Evolutionary conservation across 495 filamentous ascomycete genomes (phyloP).

Genomic region (Aspergillus haitiensis): DNA sequence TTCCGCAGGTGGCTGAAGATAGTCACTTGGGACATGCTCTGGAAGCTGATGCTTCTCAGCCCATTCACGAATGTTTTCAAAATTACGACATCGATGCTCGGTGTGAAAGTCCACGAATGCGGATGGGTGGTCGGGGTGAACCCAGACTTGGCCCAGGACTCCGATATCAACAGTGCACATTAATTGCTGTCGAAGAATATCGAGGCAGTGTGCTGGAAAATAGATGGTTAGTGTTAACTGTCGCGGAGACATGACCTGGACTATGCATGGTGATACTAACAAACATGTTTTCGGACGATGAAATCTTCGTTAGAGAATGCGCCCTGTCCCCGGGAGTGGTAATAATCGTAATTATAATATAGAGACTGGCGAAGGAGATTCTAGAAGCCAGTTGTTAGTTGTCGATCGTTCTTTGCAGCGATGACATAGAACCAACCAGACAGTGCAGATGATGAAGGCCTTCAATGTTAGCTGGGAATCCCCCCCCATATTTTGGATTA

Average conservation of each 20-base stretch:
- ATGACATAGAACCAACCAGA: constrained; percentile 33
- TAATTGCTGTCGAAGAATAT: constrained; percentile 51
- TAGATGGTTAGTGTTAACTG: neutral
- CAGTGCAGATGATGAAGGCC: constrained; percentile 61
- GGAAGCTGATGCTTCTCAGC: constrained; percentile 47
- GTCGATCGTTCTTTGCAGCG: neutral
- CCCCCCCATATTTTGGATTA: constrained; percentile 52
- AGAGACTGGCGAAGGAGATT: constrained; percentile 57
- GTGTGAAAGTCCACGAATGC: constrained; percentile 56
- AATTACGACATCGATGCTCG: constrained; percentile 53
- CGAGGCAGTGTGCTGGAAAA: constrained; percentile 46
- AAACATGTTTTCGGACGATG: constrained; percentile 50
- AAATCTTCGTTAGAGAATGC: constrained; percentile 52
- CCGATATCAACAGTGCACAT: constrained; percentile 53
- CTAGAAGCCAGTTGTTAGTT: constrained; percentile 19
- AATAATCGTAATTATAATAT: constrained; percentile 59
- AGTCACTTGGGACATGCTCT: constrained; percentile 35
- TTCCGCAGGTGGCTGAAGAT: constrained; percentile 36
- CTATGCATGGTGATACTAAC: constrained; percentile 25
- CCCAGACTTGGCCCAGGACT: constrained; percentile 53
- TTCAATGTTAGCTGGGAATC: constrained; percentile 54
- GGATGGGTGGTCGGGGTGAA: constrained; percentile 33
- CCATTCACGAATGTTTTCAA: constrained; percentile 49
- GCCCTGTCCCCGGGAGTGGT: constrained; percentile 44
- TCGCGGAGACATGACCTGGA: too few species aligned